Conservation (phyloP, 345 rosid species). For the Eucalyptus cloeziana region DNA sequence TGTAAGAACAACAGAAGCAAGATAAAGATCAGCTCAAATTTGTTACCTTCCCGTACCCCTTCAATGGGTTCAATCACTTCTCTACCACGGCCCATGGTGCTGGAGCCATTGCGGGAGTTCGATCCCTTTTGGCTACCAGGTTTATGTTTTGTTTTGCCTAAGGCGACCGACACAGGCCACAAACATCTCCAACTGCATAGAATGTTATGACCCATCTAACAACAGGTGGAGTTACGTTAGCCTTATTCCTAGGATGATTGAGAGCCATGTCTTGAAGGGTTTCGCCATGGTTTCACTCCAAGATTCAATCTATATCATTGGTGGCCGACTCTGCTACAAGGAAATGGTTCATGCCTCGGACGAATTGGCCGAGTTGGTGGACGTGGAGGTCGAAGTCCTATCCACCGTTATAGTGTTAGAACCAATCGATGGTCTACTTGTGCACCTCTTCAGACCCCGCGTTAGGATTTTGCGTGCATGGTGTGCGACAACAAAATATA, state of each 20-base stretch:
- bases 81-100: background rate
- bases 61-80: slow-evolving; percentile 22
- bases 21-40: background rate
- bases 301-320: slow-evolving; percentile 24
- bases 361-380: background rate
- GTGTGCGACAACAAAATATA: slow-evolving; percentile 17
- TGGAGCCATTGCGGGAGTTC: background rate
- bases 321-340: slow-evolving; percentile 20
- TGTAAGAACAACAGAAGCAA: background rate
- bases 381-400: background rate
- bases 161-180: background rate
- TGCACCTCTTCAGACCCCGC: slow-evolving; percentile 8
- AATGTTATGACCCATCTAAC: slow-evolving; percentile 18
- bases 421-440: slow-evolving; percentile 16
- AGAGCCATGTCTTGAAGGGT: slow-evolving; percentile 25
- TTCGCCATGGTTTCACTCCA: slow-evolving; percentile 24
- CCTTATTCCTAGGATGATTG: slow-evolving; percentile 2
- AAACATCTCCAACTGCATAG: slow-evolving; percentile 23
- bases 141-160: slow-evolving; percentile 19
- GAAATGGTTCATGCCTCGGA: background rate
- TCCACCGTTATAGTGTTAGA: slow-evolving; percentile 4
- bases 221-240: slow-evolving; percentile 25
- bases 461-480: slow-evolving; percentile 27
- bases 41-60: background rate
- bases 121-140: background rate